Base-by-base conservation (phyloP, 257 asterid genomes). In the Leonotis leonurus region DNA sequence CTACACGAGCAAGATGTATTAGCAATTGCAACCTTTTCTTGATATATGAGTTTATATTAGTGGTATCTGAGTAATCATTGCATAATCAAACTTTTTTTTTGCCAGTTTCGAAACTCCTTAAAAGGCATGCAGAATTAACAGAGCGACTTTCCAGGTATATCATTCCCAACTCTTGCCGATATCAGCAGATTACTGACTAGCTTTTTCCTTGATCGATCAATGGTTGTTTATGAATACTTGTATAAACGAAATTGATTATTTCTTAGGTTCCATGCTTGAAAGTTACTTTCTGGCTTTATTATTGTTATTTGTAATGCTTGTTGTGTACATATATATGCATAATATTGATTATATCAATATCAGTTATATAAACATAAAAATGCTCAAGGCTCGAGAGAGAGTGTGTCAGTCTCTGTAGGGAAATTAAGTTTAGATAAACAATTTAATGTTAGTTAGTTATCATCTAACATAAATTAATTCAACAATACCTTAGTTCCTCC, bases 111-210 rank as follows among this genome's bases (percentile, higher is more conserved):
- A 85, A 71, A 76, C 77, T 90, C 69, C 89, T 90, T 43, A 90
- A 81, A 77, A 82, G 96, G 78, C 96, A 90, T 70, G 95, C 87
- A 46, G 96, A 84, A 29, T 69, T 90, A 55, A 77, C 89, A 29
- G 98, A 90, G 70, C 84, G 95, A 21, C 98, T 90, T 73, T 88
- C 98, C 62, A 85, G 98, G 98, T 88, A 87, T 24, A 37, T 14
- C 32, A 17, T 60, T 17, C 64, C 30, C 32, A 17, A 14, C 30
- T 39, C 16, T 41, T 56, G 51, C 29, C 35, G 48, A 22, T 18
- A 17, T 24, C 21, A n/a, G 24, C 30, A 3, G 11, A 50, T 24
- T 50, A 9, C 50, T 27, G 14, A 50, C 25, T 54, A 37, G 45
- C 40, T 30, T 35, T 43, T 1, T 11, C 27, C 24, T 37, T 24